Evolutionary conservation across 2,329 filamentous ascomycete genomes (phyloP), one percentile per base, ranked within the genome.

Genomic region (Aspergillus caelatus): DNA sequence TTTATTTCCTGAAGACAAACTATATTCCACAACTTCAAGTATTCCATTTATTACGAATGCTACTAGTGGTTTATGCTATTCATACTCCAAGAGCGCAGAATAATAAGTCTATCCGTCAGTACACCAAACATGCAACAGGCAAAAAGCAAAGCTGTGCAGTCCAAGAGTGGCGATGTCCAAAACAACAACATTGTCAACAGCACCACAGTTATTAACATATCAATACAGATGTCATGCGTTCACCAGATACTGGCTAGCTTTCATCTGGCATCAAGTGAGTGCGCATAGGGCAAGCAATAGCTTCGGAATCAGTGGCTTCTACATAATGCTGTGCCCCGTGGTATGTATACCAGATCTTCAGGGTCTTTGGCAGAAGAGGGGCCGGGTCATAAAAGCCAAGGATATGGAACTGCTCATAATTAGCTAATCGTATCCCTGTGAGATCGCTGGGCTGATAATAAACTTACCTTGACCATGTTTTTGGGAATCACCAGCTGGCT

Each of bases 321-420:
- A 77, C 74, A 23, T 74, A 73, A 67, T 81, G 79, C 32, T 76
- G 74, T 48, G 69, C 72, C 2, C 75, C 75, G 48, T 72, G 72
- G 68, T 80, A 82, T n/a, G 52, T 71, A 64, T 82, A 82, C 75
- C 78, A 76, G 52, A 81, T 73, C 65, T 71, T 77, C 64, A 82
- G 62, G 23, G 63, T 72, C 66, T 82, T 82, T 21, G 76, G 74
- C 43, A 75, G 65, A 23, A 81, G 70, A 30, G 80, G 80, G 7
- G 78, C 78, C 23, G 80, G 80, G 55, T 82, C 80, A 60, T 80
- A 72, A 70, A 81, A 82, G 1, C 80, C 80, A 21, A 79, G 65
- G 23, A 81, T 76, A 66, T 80, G 73, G 62, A 76, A 78, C 80
- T 80, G 63, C 3, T 12, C 41, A 32, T 12, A 21, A 58, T 78